Evolutionary conservation across 176 grass and related monocot genomes (phyloP), one percentile per base, ranked within the genome.

Genomic region (Aegilops bicornis): DNA sequence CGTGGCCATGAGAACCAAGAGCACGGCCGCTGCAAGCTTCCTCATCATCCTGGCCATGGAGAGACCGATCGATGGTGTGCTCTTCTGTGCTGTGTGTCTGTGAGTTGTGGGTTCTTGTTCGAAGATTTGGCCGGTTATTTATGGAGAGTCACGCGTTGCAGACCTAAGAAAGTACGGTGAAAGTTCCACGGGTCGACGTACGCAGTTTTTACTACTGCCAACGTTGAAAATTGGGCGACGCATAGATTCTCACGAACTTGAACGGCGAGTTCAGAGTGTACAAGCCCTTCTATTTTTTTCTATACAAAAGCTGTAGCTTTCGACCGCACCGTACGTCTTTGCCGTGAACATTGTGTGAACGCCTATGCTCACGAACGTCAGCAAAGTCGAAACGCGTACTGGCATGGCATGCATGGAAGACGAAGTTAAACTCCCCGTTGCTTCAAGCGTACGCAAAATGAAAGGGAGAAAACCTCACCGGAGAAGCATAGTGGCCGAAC

Each of bases 261-360:
- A 24, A 62, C 22, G 0, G 25, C 63, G 29, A 27, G 5, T 68
- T 9, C 58, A 24, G 59, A 20, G 32, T 37, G 67, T 43, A 4
- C 42, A 43, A 43, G 42, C 42, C 35, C 7, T 37, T 37, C 36
- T 35, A 35, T 27, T 27, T 27, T 9, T 10, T 40, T 13, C 9
- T 24, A 32, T 79, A 14, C 20, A n/a, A n/a, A 9, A n/a, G 69
- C 15, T 79, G 77, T 79, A 59, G 64, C 75, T 86, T 70, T 86
- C 33, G 64, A 31, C 22, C 15, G 62, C n/a, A 23, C 47, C 42
- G 40, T 42, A 10, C 20, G 5, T 85, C 31, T 58, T 67, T 69
- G 84, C 45, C 63, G 58, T 85, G 22, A 68, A 6, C 73, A 37
- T 25, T 35, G 59, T 12, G 17, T 36, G 42, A 12, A 43, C 42